phyloP scores from a whole-genome alignment of 1,284 basidiomycete species.

The Ceratobasidium sp. region DNA sequence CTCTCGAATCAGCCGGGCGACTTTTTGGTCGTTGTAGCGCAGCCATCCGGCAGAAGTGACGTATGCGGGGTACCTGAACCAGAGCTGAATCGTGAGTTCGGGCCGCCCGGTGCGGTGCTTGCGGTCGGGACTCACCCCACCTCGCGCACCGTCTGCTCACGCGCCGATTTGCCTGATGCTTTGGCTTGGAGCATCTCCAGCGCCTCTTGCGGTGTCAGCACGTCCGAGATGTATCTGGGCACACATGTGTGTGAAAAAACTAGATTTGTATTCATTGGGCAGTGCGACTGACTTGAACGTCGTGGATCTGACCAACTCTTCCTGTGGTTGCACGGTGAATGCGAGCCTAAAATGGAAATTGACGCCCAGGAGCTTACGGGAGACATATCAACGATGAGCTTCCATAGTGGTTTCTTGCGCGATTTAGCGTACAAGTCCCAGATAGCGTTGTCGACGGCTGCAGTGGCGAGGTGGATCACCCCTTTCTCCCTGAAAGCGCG shows the following conservation, averaged over 20 bases:
- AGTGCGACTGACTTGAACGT: slow-evolving; percentile 61
- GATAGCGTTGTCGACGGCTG: slow-evolving; percentile 79
- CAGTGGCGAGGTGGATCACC: slow-evolving; percentile 82
- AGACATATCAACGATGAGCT: slow-evolving; percentile 82
- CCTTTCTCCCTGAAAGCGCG: slow-evolving; percentile 52
- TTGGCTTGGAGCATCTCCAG: slow-evolving; percentile 80
- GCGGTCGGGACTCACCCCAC: slow-evolving; percentile 56
- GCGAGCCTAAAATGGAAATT: slow-evolving; percentile 18
- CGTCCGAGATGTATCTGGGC: slow-evolving; percentile 85
- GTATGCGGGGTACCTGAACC: slow-evolving; percentile 93
- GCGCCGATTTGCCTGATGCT: slow-evolving; percentile 75
- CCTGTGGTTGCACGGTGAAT: slow-evolving; percentile 54
- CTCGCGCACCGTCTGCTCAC: slow-evolving; percentile 74
- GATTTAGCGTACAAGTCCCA: slow-evolving; percentile 86
- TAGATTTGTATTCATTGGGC: neutral
- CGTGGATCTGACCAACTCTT: slow-evolving; percentile 83
- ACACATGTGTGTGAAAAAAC: neutral
- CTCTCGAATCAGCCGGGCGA: slow-evolving; percentile 82
- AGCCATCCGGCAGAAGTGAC: slow-evolving; percentile 94
- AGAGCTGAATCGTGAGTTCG: slow-evolving; percentile 6
- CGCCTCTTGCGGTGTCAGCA: slow-evolving; percentile 88
- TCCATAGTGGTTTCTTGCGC: slow-evolving; percentile 83
- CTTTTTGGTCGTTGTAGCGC: slow-evolving; percentile 90
- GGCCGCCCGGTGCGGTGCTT: neutral
- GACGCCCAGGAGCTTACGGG: slow-evolving; percentile 58